Percentiles rank a stretch among this genome's conserved stretches.
These are phyloP conservation scores for Sporothrix brasiliensis DNA, from an alignment of 2,329 filamentous ascomycete species.

Conservation along the genomic window DNA sequence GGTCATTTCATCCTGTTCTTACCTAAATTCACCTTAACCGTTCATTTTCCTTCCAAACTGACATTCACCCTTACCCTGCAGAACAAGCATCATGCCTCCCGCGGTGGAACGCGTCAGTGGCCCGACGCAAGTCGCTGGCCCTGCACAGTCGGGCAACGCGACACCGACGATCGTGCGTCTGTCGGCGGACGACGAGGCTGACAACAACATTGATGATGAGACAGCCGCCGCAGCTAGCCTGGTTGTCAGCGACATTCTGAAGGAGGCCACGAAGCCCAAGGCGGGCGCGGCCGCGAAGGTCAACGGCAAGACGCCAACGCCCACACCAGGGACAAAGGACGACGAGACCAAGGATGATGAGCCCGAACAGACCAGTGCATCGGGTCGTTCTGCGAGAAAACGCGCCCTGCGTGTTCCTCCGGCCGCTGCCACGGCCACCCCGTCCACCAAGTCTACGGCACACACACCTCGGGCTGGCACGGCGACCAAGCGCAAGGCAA, in stretches of 20 bases:
- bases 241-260: constrained; percentile 28
- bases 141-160: constrained; percentile 16
- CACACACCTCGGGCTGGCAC: constrained; percentile 28
- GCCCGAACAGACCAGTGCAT: background rate
- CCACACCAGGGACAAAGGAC: background rate
- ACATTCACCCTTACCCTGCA: background rate
- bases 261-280: constrained; percentile 8
- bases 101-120: background rate
- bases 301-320: constrained; percentile 14
- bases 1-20: background rate
- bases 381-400: background rate
- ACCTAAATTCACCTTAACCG: too few relatives aligned
- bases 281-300: background rate
- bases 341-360: background rate
- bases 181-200: constrained; percentile 23
- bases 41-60: background rate
- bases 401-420: background rate
- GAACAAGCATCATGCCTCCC: constrained; percentile 20
- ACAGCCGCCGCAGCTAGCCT: constrained; percentile 25
- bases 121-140: constrained; percentile 14
- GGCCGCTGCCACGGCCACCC: background rate
- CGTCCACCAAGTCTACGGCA: background rate
- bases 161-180: constrained; percentile 25
- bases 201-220: constrained; percentile 8
- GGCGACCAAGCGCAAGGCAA: constrained; percentile 39